Base-by-base conservation (phyloP, 108 stramenopile species). In the Pinguiococcus pyrenoidosus region DNA sequence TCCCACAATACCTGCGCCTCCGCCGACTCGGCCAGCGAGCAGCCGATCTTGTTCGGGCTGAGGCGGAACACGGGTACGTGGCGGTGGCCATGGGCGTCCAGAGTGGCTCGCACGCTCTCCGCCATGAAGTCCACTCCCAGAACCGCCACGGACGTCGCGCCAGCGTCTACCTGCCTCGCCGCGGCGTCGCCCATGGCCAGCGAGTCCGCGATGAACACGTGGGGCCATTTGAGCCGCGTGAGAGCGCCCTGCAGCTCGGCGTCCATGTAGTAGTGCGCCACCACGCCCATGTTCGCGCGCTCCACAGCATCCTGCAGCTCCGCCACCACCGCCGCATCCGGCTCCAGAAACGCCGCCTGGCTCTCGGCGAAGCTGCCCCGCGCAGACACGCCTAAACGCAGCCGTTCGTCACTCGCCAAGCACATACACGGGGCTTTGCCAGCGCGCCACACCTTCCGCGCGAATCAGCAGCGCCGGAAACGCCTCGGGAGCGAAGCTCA, bases 211-310 rank as follows among this genome's bases (percentile, higher is more conserved):
- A 92, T 83, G 27, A 73, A 74, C 18, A 92, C 78, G 17, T 79
- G 60, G 17, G 54, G 32, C 53, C 58, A 66, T 13, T 18, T 3
- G 17, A 62, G 44, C 18, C 44, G 38, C 21, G 51, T 21, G 21
- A 54, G 51, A 2, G 51, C 32, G 32, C 61, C 84, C 60, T 92
- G 91, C 44, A 92, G 58, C 66, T 92, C 91, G 22, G 89, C 86
- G 56, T 92, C 91, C 91, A 92, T 92, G 73, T 92, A 92, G 56
- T 85, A 92, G 49, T 92, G 91, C 6, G 87, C 91, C 9, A 89
- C 87, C 46, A 92, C 75, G 21, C 87, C 86, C 51, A 84, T 75
- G 32, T 88, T 80, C 18, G 71, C 64, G 14, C 56, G 38, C 18
- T 72, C 29, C 25, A 92, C 65, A 7, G 53, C 51, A 29, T 56